Conservation (phyloP, 495 filamentous ascomycete genomes). For the Penicillium tannophilum region DNA sequence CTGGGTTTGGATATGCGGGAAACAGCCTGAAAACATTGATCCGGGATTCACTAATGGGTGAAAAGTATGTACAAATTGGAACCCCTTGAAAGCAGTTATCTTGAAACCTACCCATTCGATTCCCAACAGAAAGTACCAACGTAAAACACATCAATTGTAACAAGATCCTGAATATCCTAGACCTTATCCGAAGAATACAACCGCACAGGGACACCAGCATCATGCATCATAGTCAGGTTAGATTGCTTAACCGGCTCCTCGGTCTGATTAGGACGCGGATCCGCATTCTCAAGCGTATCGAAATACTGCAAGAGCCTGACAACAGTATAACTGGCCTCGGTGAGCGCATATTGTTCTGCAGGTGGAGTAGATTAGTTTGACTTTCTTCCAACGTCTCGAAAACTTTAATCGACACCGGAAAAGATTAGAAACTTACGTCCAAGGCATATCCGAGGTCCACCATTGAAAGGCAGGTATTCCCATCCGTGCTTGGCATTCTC, state of each 20-base stretch:
- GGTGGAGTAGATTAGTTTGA: neutral
- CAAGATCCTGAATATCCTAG: neutral
- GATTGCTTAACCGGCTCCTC: conserved; percentile 35
- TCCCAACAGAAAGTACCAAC: conserved; percentile 3
- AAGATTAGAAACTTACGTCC: conserved; percentile 62
- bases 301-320: conserved; percentile 73
- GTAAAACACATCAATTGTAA: neutral
- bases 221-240: conserved; percentile 45
- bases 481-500: conserved; percentile 53
- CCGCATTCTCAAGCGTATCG: conserved; percentile 46
- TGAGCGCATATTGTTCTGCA: conserved; percentile 71
- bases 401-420: neutral
- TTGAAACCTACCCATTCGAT: neutral
- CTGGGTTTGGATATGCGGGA: too few species aligned
- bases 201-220: conserved; percentile 36
- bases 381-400: neutral
- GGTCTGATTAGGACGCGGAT: conserved; percentile 23
- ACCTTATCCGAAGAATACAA: conserved; percentile 30
- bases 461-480: conserved; percentile 82
- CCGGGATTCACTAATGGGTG: too few species aligned
- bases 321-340: conserved; percentile 76
- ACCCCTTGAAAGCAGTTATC: too few species aligned
- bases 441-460: conserved; percentile 84
- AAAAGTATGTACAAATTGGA: too few species aligned
- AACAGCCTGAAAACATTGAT: too few species aligned